Percentiles rank a stretch among this genome's conserved stretches.
Evolutionary conservation across 2,329 filamentous ascomycete genomes (phyloP).

Genomic region (Claviceps sp.): DNA sequence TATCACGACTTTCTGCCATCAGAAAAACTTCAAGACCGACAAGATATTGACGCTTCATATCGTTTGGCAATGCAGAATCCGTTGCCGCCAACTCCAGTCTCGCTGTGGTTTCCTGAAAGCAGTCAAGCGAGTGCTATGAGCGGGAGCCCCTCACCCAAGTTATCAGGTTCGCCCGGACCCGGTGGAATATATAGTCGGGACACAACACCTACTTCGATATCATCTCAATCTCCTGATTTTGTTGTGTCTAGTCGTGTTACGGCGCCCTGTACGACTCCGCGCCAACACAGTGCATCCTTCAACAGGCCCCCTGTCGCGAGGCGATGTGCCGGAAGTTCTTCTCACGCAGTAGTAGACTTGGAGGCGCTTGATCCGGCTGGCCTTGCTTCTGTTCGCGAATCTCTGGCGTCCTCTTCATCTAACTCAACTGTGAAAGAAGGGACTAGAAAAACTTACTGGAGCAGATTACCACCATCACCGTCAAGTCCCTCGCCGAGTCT

Average conservation of each 20-base stretch:
- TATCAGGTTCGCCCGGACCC: constrained; percentile 57
- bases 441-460: constrained; percentile 29
- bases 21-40: constrained; percentile 19
- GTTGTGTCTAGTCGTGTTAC: constrained; percentile 34
- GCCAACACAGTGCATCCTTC: constrained; percentile 41
- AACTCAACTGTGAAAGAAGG: constrained; percentile 51
- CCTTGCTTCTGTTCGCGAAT: constrained; percentile 54
- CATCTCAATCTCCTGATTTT: constrained; percentile 57
- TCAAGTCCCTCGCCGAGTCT: constrained; percentile 50
- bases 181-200: constrained; percentile 56
- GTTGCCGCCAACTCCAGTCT: constrained; percentile 48
- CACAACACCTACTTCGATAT: constrained; percentile 66
- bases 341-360: constrained; percentile 32
- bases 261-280: constrained; percentile 26
- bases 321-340: constrained; percentile 41
- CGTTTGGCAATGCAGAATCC: constrained; percentile 50
- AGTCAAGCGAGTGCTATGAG: constrained; percentile 47
- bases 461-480: constrained; percentile 32
- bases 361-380: constrained; percentile 38
- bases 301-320: constrained; percentile 48
- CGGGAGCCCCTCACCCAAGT: constrained; percentile 60
- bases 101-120: constrained; percentile 42
- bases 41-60: constrained; percentile 34
- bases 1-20: constrained; percentile 37
- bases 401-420: constrained; percentile 58